phyloP scores from a whole-genome alignment of 2,329 filamentous ascomycete genomes.

The Dothistroma septosporum region DNA sequence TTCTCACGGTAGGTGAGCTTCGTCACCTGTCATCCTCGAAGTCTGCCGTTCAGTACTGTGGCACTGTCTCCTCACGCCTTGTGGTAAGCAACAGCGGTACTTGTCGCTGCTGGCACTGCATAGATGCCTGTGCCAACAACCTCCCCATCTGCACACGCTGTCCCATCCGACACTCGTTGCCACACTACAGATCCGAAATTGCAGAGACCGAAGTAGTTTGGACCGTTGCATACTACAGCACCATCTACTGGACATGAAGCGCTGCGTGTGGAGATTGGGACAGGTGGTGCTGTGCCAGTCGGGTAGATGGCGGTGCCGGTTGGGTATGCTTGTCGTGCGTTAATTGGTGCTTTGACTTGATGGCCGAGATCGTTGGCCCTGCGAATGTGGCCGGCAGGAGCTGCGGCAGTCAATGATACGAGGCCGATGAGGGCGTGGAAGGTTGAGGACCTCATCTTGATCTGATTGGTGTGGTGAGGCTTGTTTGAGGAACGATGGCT shows the following conservation, averaged over 20 bases:
- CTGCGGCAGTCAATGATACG: background rate
- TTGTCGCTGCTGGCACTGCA: constrained; percentile 2
- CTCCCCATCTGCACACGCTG: constrained; percentile 33
- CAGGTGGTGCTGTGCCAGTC: background rate
- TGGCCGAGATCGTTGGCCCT: constrained; percentile 1
- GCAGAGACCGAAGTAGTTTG: constrained; percentile 41
- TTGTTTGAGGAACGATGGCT: background rate
- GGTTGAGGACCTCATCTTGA: background rate
- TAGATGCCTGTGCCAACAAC: constrained; percentile 18
- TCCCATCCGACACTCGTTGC: constrained; percentile 42
- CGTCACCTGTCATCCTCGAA: background rate
- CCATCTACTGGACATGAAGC: constrained; percentile 8
- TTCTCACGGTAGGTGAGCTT: background rate
- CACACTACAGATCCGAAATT: constrained; percentile 40
- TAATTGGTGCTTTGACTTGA: background rate
- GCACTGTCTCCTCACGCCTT: background rate
- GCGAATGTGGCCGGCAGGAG: constrained; percentile 1
- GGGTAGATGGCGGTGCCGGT: background rate
- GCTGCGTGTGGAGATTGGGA: constrained; percentile 3
- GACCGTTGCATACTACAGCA: constrained; percentile 39
- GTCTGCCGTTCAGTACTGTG: background rate
- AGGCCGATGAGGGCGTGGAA: background rate
- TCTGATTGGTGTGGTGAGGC: background rate
- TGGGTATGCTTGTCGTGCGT: background rate
- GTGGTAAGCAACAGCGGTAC: background rate